These are phyloP conservation scores for Helicocarpus griseus DNA, from an alignment of 2,329 filamentous ascomycete species.

Conservation along the genomic window DNA sequence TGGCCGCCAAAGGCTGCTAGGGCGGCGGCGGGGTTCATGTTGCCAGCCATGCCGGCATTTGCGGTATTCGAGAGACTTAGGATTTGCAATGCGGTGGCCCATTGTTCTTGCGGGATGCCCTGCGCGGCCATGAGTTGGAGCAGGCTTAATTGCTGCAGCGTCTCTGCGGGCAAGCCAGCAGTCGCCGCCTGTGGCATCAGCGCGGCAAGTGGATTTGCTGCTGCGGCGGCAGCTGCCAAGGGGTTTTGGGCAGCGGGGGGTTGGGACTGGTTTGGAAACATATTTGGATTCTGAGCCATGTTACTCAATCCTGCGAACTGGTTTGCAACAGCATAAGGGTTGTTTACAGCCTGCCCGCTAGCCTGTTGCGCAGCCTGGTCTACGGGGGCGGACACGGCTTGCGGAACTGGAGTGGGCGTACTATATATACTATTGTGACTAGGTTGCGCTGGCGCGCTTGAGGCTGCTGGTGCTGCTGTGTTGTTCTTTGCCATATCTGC, in stretches of 20 bases:
- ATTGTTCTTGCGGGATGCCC: constrained; percentile 69
- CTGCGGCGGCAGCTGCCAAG: constrained; percentile 15
- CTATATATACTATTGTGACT: constrained; percentile 43
- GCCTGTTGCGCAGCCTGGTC: constrained; percentile 33
- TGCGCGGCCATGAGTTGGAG: constrained; percentile 67
- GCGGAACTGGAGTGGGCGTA: constrained; percentile 34
- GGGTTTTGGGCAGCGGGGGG: constrained; percentile 26
- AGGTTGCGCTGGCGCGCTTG: constrained; percentile 25
- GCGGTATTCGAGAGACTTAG: constrained; percentile 33
- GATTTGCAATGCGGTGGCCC: constrained; percentile 48
- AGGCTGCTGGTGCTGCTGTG: constrained; percentile 39
- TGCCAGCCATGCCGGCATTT: constrained; percentile 21
- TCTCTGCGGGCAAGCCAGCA: constrained; percentile 33
- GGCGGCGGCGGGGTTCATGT: constrained; percentile 27
- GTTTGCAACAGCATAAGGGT: constrained; percentile 41
- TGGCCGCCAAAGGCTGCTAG: constrained; percentile 35
- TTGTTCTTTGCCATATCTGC: constrained; percentile 74
- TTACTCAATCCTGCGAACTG: constrained; percentile 39
- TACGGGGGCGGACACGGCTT: constrained; percentile 34
- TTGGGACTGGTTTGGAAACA: constrained; percentile 30
- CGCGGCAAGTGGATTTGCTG: constrained; percentile 33
- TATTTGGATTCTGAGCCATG: constrained; percentile 26
- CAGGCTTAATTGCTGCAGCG: constrained; percentile 61
- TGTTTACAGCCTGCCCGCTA: constrained; percentile 37
- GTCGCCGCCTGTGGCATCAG: constrained; percentile 31